These are phyloP conservation scores for Sphaerulina vaccinii DNA, from an alignment of 2,329 filamentous ascomycete species.

Conservation along the genomic window DNA sequence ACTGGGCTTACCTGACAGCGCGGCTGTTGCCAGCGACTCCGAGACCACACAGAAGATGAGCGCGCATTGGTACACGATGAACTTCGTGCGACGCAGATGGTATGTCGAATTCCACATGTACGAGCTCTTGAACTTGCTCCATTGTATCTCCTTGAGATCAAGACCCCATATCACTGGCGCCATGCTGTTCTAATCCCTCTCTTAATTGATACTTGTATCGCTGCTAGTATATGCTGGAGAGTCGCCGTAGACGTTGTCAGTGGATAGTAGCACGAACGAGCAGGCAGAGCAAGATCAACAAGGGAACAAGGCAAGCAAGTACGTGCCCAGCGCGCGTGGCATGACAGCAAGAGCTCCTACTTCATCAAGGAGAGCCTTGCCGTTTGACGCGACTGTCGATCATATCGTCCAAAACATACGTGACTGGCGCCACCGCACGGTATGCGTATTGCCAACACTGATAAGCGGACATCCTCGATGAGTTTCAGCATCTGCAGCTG, in stretches of 20 bases:
- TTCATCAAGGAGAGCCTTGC: no score
- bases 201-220: no score
- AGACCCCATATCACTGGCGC: slow-evolving; percentile 57
- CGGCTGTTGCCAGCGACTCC: slow-evolving; percentile 57
- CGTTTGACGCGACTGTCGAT: not conserved
- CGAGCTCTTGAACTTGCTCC: slow-evolving; percentile 57
- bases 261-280: no score
- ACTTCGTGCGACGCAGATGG: slow-evolving; percentile 57
- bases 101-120: slow-evolving; percentile 57
- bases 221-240: not conserved
- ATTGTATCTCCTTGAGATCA: slow-evolving; percentile 57
- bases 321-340: no score
- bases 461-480: no score
- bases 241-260: not conserved
- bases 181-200: slow-evolving; percentile 20
- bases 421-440: no score
- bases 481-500: no score
- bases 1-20: slow-evolving; percentile 48
- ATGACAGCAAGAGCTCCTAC: no score
- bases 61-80: slow-evolving; percentile 60
- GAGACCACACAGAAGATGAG: slow-evolving; percentile 59
- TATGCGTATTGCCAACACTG: no score
- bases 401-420: not conserved
- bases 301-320: no score
- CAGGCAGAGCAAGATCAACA: no score